Percentiles rank a stretch among this genome's conserved stretches.
Evolutionary conservation across 495 filamentous ascomycete genomes (phyloP).

Genomic region (Penicillium manginii): DNA sequence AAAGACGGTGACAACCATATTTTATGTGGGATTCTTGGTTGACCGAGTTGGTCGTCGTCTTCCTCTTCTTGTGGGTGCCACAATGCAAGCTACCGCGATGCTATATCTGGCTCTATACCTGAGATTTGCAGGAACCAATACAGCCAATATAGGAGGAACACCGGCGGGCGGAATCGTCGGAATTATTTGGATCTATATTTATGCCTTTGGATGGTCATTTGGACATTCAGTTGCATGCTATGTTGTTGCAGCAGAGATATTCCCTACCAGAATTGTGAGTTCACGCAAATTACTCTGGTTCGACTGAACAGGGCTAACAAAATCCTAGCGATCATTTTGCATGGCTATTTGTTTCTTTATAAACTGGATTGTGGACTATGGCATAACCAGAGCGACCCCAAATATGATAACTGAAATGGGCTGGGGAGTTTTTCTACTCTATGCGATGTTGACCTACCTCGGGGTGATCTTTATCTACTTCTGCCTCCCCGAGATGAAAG

Average conservation of each 20-base stretch:
- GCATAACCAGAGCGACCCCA: conserved; percentile 30
- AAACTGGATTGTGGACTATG: conserved; percentile 32
- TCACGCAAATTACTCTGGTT: neutral
- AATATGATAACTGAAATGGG: conserved; percentile 36
- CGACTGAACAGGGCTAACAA: neutral
- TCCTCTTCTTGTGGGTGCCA: conserved; percentile 62
- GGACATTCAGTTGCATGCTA: conserved; percentile 32
- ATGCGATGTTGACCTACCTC: conserved; percentile 30
- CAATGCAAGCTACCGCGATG: conserved; percentile 66
- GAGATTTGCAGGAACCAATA: conserved; percentile 47
- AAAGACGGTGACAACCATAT: conserved; percentile 54
- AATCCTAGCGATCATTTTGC: conserved; percentile 22
- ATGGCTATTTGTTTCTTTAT: conserved; percentile 31
- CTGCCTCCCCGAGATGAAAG: conserved; percentile 36
- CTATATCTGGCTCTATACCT: conserved; percentile 68
- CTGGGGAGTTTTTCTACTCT: conserved; percentile 33
- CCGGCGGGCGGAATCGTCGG: conserved; percentile 56
- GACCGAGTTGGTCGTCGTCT: conserved; percentile 55
- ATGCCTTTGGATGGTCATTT: conserved; percentile 50
- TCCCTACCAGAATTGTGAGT: conserved; percentile 34
- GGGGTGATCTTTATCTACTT: conserved; percentile 36
- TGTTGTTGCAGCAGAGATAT: conserved; percentile 30
- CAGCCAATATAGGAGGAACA: conserved; percentile 41
- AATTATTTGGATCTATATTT: conserved; percentile 69
- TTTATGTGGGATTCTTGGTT: conserved; percentile 60